Base-by-base conservation (phyloP, 2,329 filamentous ascomycete species). In the Dichotomopilus funicola region DNA sequence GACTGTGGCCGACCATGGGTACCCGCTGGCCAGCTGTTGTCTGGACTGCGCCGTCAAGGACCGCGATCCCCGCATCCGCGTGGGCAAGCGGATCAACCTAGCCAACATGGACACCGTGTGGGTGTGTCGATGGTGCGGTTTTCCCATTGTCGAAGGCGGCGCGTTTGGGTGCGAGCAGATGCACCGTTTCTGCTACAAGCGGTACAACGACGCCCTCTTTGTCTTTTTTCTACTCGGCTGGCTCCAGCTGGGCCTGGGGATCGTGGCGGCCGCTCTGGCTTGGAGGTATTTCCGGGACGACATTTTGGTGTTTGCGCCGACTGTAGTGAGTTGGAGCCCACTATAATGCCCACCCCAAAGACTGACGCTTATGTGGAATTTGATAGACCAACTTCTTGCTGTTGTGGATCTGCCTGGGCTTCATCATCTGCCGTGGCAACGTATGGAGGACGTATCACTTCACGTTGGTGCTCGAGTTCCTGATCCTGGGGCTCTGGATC, bases 91-190 rank as follows among this genome's bases (percentile, higher is more conserved):
- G 60, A 67, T 74, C n/a, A 61, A 61, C 0, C 65, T 77, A 43
- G 73, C 66, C 5, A 72, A 71, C 44, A 62, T 63, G 13, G 59
- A 62, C 8, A 62, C 59, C 4, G 67, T 70, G 34, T 75, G 68
- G 66, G 66, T 73, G 9, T 78, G 75, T 45, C 69, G 74, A 6
- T 77, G 73, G 68, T 77, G 75, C 62, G 74, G 75, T 0, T 69
- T 65, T 56, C 74, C 74, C 6, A 65, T 75, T 36, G 60, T 63
- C 5, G 56, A 57, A 4, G 63, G 63, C 33, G 57, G 63, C 9
- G 68, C 67, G 7, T 68, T 63, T 59, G 67, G 68, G 6, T 66
- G 70, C 51, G 65, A 69, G 36, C 70, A 76, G 62, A 76, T 75
- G 55, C 75, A 77, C 58, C 59, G 62, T 9, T 2, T 3, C 6